These are phyloP conservation scores for Hydrangea macrophylla DNA, from an alignment of 148 eudicot genomes.

Conservation along the genomic window DNA sequence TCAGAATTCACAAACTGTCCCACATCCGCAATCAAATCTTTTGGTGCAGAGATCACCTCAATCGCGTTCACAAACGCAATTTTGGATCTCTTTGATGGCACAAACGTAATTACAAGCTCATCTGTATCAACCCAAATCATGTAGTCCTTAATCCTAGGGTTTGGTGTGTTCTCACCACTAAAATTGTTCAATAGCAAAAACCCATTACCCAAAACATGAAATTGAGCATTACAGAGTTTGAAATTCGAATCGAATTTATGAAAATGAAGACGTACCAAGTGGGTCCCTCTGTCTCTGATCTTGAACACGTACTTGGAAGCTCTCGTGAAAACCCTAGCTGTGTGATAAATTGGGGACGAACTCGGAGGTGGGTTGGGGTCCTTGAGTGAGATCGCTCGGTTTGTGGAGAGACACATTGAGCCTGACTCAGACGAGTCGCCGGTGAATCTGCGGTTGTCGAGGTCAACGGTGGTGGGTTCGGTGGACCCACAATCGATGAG, in stretches of 20 bases:
- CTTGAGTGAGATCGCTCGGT: constrained; percentile 23
- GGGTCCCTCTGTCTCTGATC: constrained; percentile 52
- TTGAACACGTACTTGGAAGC: constrained; percentile 47
- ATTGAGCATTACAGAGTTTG: constrained; percentile 34
- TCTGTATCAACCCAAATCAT: constrained; percentile 55
- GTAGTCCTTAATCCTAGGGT: constrained; percentile 53
- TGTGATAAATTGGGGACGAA: constrained; percentile 42
- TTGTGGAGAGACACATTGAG: constrained; percentile 30
- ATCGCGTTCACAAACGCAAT: constrained; percentile 74
- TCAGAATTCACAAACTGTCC: constrained; percentile 40
- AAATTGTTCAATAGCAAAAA: constrained; percentile 55
- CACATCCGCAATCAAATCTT: constrained; percentile 62
- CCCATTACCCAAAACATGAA: constrained; percentile 68
- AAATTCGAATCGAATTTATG: constrained; percentile 25
- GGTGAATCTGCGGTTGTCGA: constrained; percentile 47
- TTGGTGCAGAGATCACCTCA: constrained; percentile 88
- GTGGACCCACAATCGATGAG: constrained; percentile 67
- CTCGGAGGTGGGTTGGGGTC: constrained; percentile 23
- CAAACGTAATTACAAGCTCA: constrained; percentile 50
- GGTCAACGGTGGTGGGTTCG: constrained; percentile 31
- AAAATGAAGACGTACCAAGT: constrained; percentile 78
- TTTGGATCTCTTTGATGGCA: constrained; percentile 42
- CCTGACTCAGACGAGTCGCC: constrained; percentile 42
- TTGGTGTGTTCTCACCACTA: constrained; percentile 17
- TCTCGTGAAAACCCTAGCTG: constrained; percentile 52